These are phyloP conservation scores for Massarina eburnea DNA, from an alignment of 2,329 filamentous ascomycete genomes.

Conservation along the genomic window DNA sequence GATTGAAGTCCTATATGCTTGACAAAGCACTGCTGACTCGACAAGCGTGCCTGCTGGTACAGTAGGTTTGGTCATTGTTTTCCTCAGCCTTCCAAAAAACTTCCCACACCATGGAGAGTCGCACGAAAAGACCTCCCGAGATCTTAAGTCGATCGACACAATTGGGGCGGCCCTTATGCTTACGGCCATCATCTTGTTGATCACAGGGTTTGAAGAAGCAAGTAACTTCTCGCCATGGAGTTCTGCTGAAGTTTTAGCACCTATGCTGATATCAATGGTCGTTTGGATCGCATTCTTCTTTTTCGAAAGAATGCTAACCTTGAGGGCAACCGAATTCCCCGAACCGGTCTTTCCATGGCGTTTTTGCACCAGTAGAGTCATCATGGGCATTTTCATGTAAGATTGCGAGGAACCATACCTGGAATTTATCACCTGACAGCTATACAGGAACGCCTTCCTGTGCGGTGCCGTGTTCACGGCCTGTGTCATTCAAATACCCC, in stretches of 20 bases:
- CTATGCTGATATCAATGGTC: neutral
- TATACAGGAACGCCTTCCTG: conserved; percentile 9
- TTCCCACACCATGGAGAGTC: conserved; percentile 8
- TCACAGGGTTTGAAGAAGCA: conserved; percentile 10
- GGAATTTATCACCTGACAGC: neutral
- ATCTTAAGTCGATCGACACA: neutral
- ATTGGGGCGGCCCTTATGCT: conserved; percentile 6
- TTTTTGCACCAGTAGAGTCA: conserved; percentile 1
- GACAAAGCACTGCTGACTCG: too few relatives aligned
- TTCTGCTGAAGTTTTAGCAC: conserved; percentile 1
- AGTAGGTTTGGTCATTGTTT: conserved; percentile 1
- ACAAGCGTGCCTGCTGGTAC: conserved; percentile 4
- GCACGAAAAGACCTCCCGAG: neutral
- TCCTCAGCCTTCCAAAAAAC: conserved; percentile 6
- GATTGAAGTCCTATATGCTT: too few relatives aligned
- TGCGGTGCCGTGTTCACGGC: conserved; percentile 6
- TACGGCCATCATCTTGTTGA: conserved; percentile 1
- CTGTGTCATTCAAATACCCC: conserved; percentile 13
- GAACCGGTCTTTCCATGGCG: conserved; percentile 14
- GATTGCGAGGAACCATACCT: too few relatives aligned
- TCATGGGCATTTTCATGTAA: conserved; percentile 10
- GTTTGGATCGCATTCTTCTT: conserved; percentile 4
- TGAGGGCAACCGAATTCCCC: neutral
- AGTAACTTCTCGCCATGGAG: conserved; percentile 5
- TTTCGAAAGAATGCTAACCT: conserved; percentile 4